These are phyloP conservation scores for Dalbergia cochinchinensis DNA, from an alignment of 306 rosid genomes.

Conservation along the genomic window DNA sequence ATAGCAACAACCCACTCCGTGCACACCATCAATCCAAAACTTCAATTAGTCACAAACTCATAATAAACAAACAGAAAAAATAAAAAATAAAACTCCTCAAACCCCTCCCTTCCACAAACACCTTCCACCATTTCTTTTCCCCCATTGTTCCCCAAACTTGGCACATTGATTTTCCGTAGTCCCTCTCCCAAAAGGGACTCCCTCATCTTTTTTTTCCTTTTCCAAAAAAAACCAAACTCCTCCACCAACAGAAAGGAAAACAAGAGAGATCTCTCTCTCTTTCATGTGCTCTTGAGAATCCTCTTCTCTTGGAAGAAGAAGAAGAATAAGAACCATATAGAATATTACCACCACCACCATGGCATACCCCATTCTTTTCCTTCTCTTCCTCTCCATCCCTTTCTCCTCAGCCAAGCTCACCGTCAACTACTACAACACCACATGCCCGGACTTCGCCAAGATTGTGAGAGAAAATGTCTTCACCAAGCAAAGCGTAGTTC, in stretches of 20 bases:
- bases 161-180: slow-evolving; percentile 19
- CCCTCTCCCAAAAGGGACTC: neutral
- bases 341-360: neutral
- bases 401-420: slow-evolving; percentile 46
- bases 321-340: no score
- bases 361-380: slow-evolving; percentile 48
- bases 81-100: slow-evolving; percentile 28
- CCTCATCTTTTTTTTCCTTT: neutral
- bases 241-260: neutral
- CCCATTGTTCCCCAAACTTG: slow-evolving; percentile 36
- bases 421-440: slow-evolving; percentile 51
- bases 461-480: slow-evolving; percentile 48
- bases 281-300: neutral
- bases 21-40: neutral
- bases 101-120: slow-evolving; percentile 52
- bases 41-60: neutral
- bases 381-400: slow-evolving; percentile 51
- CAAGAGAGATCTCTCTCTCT: neutral
- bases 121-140: neutral
- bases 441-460: slow-evolving; percentile 59
- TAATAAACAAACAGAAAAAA: neutral
- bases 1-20: slow-evolving; percentile 23
- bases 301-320: slow-evolving; percentile 40
- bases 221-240: neutral
- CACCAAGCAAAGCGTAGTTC: slow-evolving; percentile 47